These are phyloP conservation scores for Fraxinus excelsior DNA, from an alignment of 257 asterid genomes.

Conservation along the genomic window DNA sequence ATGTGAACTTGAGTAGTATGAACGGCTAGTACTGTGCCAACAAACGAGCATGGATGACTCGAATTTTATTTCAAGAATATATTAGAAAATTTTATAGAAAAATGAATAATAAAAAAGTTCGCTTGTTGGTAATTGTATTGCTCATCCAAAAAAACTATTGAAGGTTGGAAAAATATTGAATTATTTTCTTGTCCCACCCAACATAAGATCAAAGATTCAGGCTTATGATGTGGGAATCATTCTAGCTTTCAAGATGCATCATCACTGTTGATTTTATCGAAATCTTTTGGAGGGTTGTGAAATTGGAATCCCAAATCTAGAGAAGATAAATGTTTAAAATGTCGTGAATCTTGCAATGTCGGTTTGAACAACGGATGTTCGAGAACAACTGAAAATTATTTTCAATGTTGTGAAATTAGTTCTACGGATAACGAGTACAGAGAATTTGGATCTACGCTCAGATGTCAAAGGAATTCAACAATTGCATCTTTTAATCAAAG, in stretches of 20 bases:
- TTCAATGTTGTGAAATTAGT: background rate
- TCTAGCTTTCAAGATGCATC: too few relatives aligned
- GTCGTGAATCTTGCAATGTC: background rate
- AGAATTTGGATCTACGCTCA: background rate
- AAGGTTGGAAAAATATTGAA: too few relatives aligned
- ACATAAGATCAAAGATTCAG: too few relatives aligned
- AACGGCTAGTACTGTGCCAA: conserved; percentile 16
- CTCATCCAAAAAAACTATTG: background rate
- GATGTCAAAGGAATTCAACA: background rate
- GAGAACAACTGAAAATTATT: too few relatives aligned
- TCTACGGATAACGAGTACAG: background rate
- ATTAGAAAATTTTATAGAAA: background rate
- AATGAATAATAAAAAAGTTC: background rate
- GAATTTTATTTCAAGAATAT: background rate
- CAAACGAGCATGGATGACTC: conserved; percentile 16
- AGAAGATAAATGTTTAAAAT: too few relatives aligned
- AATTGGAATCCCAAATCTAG: too few relatives aligned
- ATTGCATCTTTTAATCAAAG: background rate
- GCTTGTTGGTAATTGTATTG: background rate
- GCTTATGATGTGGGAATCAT: too few relatives aligned
- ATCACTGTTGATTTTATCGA: too few relatives aligned
- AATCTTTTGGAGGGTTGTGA: too few relatives aligned
- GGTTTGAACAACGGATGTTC: background rate
- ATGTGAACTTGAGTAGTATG: background rate
- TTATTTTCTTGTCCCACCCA: too few relatives aligned